These are phyloP conservation scores for Beauveria varroae DNA, from an alignment of 2,329 filamentous ascomycete genomes.

Conservation along the genomic window DNA sequence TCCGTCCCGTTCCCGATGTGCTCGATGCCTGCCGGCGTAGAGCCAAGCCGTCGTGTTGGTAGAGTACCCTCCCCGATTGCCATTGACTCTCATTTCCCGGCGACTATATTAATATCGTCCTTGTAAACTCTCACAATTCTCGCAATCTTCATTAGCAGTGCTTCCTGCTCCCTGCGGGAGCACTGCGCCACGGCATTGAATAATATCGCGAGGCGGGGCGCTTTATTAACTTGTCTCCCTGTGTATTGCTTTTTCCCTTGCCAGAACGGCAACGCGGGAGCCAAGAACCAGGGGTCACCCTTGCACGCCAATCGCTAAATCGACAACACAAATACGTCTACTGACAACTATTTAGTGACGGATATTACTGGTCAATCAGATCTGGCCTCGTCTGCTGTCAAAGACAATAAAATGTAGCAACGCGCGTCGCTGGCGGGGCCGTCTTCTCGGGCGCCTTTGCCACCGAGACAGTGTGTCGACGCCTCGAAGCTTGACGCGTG, in stretches of 20 bases:
- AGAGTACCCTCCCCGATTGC: not conserved
- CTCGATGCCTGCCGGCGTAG: not conserved
- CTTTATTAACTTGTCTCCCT: not conserved
- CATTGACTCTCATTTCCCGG: not conserved
- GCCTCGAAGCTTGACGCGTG: conserved; percentile 5
- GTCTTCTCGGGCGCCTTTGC: not conserved
- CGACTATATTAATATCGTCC: not conserved
- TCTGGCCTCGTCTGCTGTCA: not conserved
- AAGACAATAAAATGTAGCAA: not conserved
- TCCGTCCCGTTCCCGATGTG: not conserved
- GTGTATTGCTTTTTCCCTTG: not conserved
- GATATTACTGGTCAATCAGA: not conserved
- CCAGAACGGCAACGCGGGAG: too few species aligned
- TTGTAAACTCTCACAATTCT: too few species aligned
- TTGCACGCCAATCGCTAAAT: not conserved
- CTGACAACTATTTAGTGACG: too few species aligned
- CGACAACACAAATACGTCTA: not conserved
- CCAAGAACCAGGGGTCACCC: not conserved
- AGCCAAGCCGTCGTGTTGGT: not conserved
- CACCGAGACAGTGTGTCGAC: not conserved
- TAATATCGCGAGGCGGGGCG: not conserved
- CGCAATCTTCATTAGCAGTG: too few species aligned
- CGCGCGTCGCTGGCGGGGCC: not conserved
- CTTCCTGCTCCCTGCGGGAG: not conserved
- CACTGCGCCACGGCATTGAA: not conserved